phyloP scores from a whole-genome alignment of 768 basidiomycete genomes.

The Xerocomellus intermedius region DNA sequence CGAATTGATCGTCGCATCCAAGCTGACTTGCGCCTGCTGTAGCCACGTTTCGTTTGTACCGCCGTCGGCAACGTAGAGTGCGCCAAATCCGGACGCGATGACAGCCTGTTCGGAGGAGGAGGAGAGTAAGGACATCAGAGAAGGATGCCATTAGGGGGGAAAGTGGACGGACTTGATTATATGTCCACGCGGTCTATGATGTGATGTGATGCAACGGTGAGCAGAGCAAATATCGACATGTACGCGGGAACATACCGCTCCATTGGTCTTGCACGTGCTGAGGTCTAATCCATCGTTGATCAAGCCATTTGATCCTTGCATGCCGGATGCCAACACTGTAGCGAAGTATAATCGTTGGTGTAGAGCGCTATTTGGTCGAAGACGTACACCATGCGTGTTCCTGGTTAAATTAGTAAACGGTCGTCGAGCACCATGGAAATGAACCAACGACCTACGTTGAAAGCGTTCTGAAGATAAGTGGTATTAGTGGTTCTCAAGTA shows the following conservation, averaged over 20 bases:
- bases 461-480: conserved; percentile 48
- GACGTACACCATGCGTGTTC: conserved; percentile 32
- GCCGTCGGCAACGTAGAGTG: conserved; percentile 41
- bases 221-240: neutral
- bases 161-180: conserved; percentile 46
- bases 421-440: neutral
- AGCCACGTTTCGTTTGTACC: conserved; percentile 37
- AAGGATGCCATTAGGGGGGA: neutral
- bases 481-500: conserved; percentile 38
- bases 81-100: conserved; percentile 51
- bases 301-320: conserved; percentile 28
- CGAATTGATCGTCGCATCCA: conserved; percentile 47
- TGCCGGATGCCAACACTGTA: conserved; percentile 29
- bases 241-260: conserved; percentile 7
- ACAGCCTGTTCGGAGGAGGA: conserved; percentile 40
- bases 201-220: neutral
- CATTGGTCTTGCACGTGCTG: conserved; percentile 30
- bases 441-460: conserved; percentile 33
- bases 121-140: neutral
- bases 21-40: conserved; percentile 48
- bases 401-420: conserved; percentile 1
- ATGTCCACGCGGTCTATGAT: conserved; percentile 54
- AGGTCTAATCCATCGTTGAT: conserved; percentile 31
- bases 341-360: neutral
- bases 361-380: neutral